These are phyloP conservation scores for Wickerhamomyces sp. DNA, from an alignment of 1,139 yeast genomes.

Conservation along the genomic window DNA sequence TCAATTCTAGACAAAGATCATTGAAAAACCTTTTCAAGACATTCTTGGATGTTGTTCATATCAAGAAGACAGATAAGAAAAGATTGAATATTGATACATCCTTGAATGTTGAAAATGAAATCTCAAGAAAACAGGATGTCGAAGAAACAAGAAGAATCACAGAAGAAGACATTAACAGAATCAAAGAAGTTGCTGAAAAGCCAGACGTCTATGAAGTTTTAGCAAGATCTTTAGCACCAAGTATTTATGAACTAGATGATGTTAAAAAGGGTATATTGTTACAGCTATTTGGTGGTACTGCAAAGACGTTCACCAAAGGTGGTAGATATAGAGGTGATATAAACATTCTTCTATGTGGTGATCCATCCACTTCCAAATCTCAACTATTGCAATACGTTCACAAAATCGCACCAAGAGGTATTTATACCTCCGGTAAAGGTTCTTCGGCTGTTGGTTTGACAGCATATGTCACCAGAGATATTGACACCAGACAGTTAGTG, in stretches of 20 bases:
- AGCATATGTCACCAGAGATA: constrained; percentile 92
- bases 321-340: constrained; percentile 96
- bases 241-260: constrained; percentile 92
- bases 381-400: constrained; percentile 92
- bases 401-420: constrained; percentile 96
- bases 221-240: constrained; percentile 91
- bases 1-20: constrained; percentile 81
- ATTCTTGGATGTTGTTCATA: constrained; percentile 89
- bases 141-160: constrained; percentile 71
- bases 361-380: constrained; percentile 96
- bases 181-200: constrained; percentile 58
- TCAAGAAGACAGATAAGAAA: constrained; percentile 78
- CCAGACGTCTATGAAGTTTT: constrained; percentile 83
- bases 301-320: constrained; percentile 83
- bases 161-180: constrained; percentile 62
- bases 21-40: constrained; percentile 85
- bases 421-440: constrained; percentile 97
- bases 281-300: constrained; percentile 94
- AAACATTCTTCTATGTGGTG: constrained; percentile 89
- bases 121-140: constrained; percentile 47
- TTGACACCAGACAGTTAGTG: constrained; percentile 89
- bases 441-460: constrained; percentile 99
- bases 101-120: constrained; percentile 54
- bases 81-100: constrained; percentile 79
- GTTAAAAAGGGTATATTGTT: constrained; percentile 91